These are phyloP conservation scores for Gossypium mustelinum DNA, from an alignment of 345 rosid species.

Conservation along the genomic window DNA sequence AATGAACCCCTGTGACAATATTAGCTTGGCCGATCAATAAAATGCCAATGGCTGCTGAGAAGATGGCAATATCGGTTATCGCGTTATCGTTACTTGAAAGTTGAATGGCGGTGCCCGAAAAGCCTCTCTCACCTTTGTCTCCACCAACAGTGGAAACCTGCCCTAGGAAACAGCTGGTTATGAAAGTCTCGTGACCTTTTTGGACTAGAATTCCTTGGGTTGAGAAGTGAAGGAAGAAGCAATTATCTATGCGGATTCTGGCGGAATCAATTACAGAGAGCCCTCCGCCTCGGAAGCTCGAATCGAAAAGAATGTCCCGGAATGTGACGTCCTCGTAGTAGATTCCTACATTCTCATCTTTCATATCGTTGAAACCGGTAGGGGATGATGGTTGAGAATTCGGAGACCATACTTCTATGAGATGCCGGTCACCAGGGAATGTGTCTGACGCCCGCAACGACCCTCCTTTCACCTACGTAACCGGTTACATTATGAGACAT, in stretches of 20 bases:
- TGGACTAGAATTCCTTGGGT: conserved; percentile 57
- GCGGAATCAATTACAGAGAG: conserved; percentile 46
- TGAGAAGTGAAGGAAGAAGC: conserved; percentile 65
- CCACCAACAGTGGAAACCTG: conserved; percentile 59
- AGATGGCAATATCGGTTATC: conserved; percentile 51
- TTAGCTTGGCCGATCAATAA: conserved; percentile 53
- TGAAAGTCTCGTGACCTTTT: conserved; percentile 65
- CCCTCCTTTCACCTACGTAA: conserved; percentile 58
- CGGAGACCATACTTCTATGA: conserved; percentile 51
- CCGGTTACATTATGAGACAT: not conserved
- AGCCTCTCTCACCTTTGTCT: conserved; percentile 43
- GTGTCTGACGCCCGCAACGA: conserved; percentile 52
- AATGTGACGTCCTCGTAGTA: conserved; percentile 60
- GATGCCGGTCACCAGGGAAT: conserved; percentile 57
- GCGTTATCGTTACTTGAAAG: conserved; percentile 59
- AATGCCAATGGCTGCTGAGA: conserved; percentile 63
- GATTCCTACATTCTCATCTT: conserved; percentile 23
- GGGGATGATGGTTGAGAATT: conserved; percentile 18
- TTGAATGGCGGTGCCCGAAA: conserved; percentile 60
- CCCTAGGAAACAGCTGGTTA: conserved; percentile 53
- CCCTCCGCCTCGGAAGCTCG: conserved; percentile 58
- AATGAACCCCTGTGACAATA: conserved; percentile 59
- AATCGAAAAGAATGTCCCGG: conserved; percentile 60
- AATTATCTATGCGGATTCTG: conserved; percentile 43
- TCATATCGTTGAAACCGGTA: conserved; percentile 3